Evolutionary conservation across 164 flowering plant species (phyloP).

Genomic region (Protea cynaroides): DNA sequence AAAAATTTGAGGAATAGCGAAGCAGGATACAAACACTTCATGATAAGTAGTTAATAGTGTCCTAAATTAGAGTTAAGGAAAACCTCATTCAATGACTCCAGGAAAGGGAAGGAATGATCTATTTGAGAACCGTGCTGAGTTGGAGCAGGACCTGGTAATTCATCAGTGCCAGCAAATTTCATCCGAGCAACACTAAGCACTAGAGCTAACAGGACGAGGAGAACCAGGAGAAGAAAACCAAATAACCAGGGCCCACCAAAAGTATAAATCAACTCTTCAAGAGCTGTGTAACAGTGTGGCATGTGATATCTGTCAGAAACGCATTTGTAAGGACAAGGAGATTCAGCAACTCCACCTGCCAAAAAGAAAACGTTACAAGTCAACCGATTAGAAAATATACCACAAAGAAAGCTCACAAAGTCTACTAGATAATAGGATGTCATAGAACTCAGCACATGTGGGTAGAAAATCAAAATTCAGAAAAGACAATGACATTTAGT

Average conservation of each 20-base stretch:
- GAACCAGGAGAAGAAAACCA: slow-evolving; percentile 66
- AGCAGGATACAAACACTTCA: neutral
- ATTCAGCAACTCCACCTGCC: slow-evolving; percentile 79
- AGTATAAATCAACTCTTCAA: slow-evolving; percentile 84
- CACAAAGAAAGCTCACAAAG: neutral
- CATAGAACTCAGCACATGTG: no score
- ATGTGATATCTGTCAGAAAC: slow-evolving; percentile 86
- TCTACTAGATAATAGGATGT: neutral
- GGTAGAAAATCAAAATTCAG: neutral
- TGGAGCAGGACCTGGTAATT: slow-evolving; percentile 59
- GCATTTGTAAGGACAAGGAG: slow-evolving; percentile 92
- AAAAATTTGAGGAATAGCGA: neutral
- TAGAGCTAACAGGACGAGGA: slow-evolving; percentile 75
- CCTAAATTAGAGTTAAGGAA: slow-evolving; percentile 5
- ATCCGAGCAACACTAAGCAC: slow-evolving; percentile 91
- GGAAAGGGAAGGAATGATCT: slow-evolving; percentile 88
- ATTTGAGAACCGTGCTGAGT: slow-evolving; percentile 62
- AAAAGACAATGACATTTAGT: no score
- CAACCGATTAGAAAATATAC: neutral
- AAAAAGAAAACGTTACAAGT: slow-evolving; percentile 4
- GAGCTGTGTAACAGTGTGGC: slow-evolving; percentile 94
- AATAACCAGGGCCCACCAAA: slow-evolving; percentile 99
- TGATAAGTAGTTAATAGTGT: neutral
- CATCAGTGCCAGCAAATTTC: slow-evolving; percentile 79
- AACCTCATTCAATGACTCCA: slow-evolving; percentile 94